A percentile compares a stretch with the other conserved stretches of the same genome.
Conservation (phyloP, 2,329 filamentous ascomycete genomes). For the Fusarium guadeloupense region DNA sequence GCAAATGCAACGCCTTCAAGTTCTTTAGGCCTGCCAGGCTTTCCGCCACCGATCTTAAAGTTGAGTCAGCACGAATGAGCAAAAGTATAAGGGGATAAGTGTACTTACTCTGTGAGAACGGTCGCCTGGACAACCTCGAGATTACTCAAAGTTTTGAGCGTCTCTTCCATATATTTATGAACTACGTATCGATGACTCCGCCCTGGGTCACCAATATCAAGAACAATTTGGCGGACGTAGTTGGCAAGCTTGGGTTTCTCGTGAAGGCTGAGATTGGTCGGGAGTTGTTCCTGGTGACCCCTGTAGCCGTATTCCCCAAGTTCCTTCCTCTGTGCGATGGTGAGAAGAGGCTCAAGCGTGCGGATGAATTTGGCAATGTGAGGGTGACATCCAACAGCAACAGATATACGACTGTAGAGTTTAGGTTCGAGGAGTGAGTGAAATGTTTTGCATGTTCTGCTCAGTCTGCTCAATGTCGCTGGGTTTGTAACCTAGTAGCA, state of each 20-base stretch:
- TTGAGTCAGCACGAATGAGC: neutral
- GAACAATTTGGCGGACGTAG: slow-evolving; percentile 12
- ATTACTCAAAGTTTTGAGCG: slow-evolving; percentile 16
- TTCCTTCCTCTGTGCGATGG: slow-evolving; percentile 27
- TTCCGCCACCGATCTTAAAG: slow-evolving; percentile 14
- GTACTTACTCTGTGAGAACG: slow-evolving; percentile 18
- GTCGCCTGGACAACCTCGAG: slow-evolving; percentile 25
- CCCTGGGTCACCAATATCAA: slow-evolving; percentile 9
- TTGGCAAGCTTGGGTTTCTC: slow-evolving; percentile 9
- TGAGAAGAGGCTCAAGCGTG: slow-evolving; percentile 24
- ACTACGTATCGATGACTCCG: slow-evolving; percentile 23
- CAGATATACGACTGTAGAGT: slow-evolving; percentile 22
- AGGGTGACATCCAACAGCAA: slow-evolving; percentile 8
- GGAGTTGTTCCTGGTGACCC: slow-evolving; percentile 26
- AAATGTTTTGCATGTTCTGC: slow-evolving; percentile 30
- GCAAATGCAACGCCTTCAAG: slow-evolving; percentile 17
- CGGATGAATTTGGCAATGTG: slow-evolving; percentile 35
- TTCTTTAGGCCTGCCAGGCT: slow-evolving; percentile 13
- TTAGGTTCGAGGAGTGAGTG: slow-evolving; percentile 20
- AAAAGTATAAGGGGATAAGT: rapidly evolving
- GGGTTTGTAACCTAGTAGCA: slow-evolving; percentile 2
- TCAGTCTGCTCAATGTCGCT: slow-evolving; percentile 7
- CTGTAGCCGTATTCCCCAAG: slow-evolving; percentile 29
- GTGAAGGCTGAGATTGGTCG: neutral
- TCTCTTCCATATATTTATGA: slow-evolving; percentile 31